Conservation (phyloP, 2,329 filamentous ascomycete genomes). For the Chrysosporium queenslandicum region DNA sequence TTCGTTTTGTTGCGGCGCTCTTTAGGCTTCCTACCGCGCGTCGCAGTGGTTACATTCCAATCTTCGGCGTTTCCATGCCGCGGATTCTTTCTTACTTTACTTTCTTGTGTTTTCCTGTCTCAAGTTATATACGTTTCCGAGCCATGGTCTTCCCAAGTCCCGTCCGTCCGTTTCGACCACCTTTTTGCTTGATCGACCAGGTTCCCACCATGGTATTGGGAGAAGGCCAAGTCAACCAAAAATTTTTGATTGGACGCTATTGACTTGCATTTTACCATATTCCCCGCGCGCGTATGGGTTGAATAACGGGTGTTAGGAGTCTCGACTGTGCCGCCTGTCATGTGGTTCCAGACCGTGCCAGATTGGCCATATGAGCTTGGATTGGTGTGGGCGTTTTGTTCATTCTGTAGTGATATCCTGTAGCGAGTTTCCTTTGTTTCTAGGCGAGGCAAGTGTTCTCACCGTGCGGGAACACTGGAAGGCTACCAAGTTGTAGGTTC, state of each 20-base stretch:
- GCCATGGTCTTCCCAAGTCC: constrained; percentile 3
- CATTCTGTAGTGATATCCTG: constrained; percentile 3
- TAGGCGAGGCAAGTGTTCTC: neutral
- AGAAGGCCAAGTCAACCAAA: neutral
- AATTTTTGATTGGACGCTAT: neutral
- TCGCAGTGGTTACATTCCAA: neutral
- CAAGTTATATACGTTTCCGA: neutral
- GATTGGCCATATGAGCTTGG: neutral
- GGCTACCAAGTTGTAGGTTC: neutral
- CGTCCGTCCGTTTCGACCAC: neutral
- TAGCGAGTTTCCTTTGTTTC: neutral
- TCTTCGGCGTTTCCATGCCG: constrained; percentile 8
- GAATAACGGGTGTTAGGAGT: neutral
- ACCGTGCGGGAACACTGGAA: neutral
- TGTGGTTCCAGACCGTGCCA: neutral
- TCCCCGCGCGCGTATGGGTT: neutral
- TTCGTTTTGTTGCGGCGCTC: constrained; percentile 16
- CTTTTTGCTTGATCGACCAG: neutral
- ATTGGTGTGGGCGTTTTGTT: neutral
- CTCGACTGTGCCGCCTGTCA: neutral
- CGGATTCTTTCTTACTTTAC: constrained; percentile 11
- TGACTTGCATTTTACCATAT: neutral
- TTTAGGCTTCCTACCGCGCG: constrained; percentile 17
- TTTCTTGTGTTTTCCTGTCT: constrained; percentile 11
- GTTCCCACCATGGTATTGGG: neutral